Percentiles rank a stretch among this genome's conserved stretches.
Conservation (phyloP, 2,329 filamentous ascomycete genomes). For the Fusarium citri region DNA sequence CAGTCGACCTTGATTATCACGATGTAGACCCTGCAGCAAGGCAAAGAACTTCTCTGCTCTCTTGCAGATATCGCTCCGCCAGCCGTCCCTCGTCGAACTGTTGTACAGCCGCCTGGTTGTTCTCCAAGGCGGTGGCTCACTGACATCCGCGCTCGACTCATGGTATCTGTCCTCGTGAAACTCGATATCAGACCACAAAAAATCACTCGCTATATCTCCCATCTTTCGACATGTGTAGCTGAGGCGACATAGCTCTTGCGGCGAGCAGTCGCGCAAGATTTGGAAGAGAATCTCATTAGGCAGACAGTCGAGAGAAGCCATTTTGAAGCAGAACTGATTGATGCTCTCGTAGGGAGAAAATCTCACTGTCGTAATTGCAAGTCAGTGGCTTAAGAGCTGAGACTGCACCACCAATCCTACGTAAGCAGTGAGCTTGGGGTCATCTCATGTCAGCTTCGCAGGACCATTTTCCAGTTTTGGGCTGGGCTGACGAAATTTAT, state of each 20-base stretch:
- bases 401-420: background rate
- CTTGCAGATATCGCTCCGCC: background rate
- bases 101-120: background rate
- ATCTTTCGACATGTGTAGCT: conserved; percentile 10
- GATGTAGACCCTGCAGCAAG: background rate
- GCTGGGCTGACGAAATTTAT: background rate
- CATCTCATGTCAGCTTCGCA: background rate
- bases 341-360: background rate
- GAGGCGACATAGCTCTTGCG: conserved; percentile 11
- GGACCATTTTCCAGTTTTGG: background rate
- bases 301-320: background rate
- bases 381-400: background rate
- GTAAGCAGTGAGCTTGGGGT: background rate
- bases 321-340: fast-evolving
- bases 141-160: conserved; percentile 20
- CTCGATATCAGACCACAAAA: conserved; percentile 29
- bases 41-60: conserved; percentile 2
- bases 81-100: background rate
- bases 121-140: conserved; percentile 3
- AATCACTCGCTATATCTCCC: background rate
- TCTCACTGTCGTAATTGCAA: background rate
- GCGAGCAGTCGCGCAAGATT: background rate
- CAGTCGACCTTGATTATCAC: background rate
- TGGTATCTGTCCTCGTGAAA: conserved; percentile 29
- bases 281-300: conserved; percentile 9